Evolutionary conservation across 2,329 filamentous ascomycete genomes (phyloP), one percentile per base, ranked within the genome.

Genomic region (Teratosphaeriaceae sp.): DNA sequence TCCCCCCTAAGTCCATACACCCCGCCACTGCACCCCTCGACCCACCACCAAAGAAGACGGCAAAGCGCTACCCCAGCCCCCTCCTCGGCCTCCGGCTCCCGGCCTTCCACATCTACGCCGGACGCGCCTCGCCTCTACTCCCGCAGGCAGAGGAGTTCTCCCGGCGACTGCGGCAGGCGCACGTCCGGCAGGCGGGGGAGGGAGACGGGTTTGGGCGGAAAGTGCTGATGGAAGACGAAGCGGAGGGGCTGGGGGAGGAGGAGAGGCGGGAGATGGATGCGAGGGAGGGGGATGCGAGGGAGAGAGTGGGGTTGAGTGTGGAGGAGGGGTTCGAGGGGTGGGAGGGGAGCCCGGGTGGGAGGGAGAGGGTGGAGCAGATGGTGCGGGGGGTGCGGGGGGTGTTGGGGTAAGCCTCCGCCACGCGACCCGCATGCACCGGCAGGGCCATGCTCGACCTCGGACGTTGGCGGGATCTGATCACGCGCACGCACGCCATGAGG

Each of bases 21-120:
- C n/a, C 29, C 1, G 9, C 16, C 15, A 29, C 36, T n/a, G 23
- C 27, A 13, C 31, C 21, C 12, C 8, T 27, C 2, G 21, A 37
- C n/a, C 16, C 24, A 12, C 31, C 29, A 16, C 40, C n/a, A 12
- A 49, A 40, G 34, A 47, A 54, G 40, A 53, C 57, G 30, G 62
- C 64, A 9, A 65, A 65, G 5, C 57, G 62, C 24, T 73, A 67
- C 48, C 72, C 72, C 3, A 65, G 65, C 26, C 58, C 63, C 2
- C 60, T 61, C 8, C 57, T 61, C 1, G 61, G 60, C 1, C 53
- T 74, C 1, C 53, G 49, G 12, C 45, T 74, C 1, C 72, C 71
- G 0, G 40, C 51, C 8, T 67, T 70, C 53, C 59, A 60, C 29
- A 58, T 74, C 23, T 61, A 60, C 4, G 55, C 66, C 1, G 68